These are phyloP conservation scores for Tetrahymena borealis DNA, from an alignment of 73 alveolate genomes.

Conservation along the genomic window DNA sequence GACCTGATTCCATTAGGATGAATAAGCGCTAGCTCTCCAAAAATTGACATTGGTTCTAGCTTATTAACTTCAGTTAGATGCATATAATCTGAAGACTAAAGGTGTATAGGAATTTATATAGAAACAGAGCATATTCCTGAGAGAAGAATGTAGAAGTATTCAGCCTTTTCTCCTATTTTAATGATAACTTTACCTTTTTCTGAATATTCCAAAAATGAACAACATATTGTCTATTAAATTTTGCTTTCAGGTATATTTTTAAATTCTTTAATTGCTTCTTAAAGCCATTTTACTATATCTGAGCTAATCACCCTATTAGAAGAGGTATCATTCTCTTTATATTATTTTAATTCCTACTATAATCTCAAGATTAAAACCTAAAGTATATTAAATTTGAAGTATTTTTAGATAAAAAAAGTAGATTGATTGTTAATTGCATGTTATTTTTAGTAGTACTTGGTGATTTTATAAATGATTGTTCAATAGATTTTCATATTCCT, in stretches of 20 bases:
- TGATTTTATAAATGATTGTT: no score
- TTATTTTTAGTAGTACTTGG: no score
- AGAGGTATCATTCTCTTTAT: no score
- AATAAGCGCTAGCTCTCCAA: background rate
- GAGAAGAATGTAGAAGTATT: background rate
- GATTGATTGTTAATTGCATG: no score
- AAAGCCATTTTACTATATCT: no score
- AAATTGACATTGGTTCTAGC: background rate
- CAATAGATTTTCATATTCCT: no score
- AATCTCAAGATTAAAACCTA: no score
- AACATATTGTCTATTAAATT: background rate
- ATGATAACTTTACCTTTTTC: background rate
- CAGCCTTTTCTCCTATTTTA: background rate
- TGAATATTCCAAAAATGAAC: background rate
- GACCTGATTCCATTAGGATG: background rate
- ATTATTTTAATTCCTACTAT: no score
- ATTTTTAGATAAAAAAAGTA: no score
- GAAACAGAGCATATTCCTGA: background rate
- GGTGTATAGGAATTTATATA: background rate
- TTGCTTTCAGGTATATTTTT: background rate
- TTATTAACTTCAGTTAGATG: background rate
- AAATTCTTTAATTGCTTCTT: background rate
- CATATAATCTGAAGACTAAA: background rate
- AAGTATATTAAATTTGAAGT: no score
- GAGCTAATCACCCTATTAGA: no score